phyloP scores from a whole-genome alignment of 768 basidiomycete species.

The Hygrocybe coccinea region DNA sequence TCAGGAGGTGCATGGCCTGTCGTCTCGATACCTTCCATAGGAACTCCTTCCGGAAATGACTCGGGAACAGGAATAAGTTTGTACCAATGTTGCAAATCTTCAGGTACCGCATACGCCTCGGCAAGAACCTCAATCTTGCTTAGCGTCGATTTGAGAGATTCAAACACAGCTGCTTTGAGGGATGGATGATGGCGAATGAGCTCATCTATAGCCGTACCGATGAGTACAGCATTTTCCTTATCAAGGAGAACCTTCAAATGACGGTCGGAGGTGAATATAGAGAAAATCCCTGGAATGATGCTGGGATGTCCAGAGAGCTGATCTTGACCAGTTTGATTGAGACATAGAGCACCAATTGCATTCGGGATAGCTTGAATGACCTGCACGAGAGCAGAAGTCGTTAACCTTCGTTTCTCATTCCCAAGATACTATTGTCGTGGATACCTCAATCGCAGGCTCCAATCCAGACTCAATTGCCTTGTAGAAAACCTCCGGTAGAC shows the following conservation, averaged over 20 bases:
- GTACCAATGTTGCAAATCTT: slow-evolving; percentile 66
- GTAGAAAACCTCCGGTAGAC: slow-evolving; percentile 87
- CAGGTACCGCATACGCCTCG: slow-evolving; percentile 48
- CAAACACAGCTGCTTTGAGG: slow-evolving; percentile 75
- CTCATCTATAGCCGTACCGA: slow-evolving; percentile 91
- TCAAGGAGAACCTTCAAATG: slow-evolving; percentile 83
- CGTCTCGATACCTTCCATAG: slow-evolving; percentile 45
- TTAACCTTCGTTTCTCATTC: too few relatives aligned
- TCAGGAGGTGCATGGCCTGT: slow-evolving; percentile 20
- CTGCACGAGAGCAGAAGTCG: slow-evolving; percentile 33
- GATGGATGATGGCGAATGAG: slow-evolving; percentile 93
- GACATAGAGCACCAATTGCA: slow-evolving; percentile 91
- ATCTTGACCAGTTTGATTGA: slow-evolving; percentile 85
- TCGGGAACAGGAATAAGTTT: slow-evolving; percentile 37
- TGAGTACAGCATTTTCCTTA: slow-evolving; percentile 85
- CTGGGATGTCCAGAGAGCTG: slow-evolving; percentile 71
- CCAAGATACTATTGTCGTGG: slow-evolving; percentile 7
- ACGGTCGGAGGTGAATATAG: slow-evolving; percentile 78
- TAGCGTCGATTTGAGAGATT: slow-evolving; percentile 67
- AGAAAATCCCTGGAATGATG: slow-evolving; percentile 81
- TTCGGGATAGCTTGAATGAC: slow-evolving; percentile 91
- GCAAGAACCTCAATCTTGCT: slow-evolving; percentile 73
- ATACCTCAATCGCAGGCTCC: slow-evolving; percentile 83
- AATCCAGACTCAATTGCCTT: slow-evolving; percentile 76
- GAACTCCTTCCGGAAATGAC: slow-evolving; percentile 33